Evolutionary conservation across 805 yeast genomes (phyloP).

Genomic region (Kuraishia borneana): DNA sequence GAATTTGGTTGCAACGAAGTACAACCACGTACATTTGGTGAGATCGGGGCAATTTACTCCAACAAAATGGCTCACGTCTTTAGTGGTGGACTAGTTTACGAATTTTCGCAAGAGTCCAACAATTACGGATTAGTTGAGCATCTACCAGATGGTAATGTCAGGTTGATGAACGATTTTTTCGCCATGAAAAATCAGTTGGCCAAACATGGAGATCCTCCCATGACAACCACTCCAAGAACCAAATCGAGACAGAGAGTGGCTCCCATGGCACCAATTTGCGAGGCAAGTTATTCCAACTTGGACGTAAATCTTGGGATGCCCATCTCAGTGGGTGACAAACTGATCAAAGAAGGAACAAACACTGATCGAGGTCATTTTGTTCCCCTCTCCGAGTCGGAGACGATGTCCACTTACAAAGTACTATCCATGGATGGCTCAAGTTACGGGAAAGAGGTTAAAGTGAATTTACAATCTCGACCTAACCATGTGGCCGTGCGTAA

Average conservation of each 20-base stretch:
- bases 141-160: constrained; percentile 28
- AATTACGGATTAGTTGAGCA: constrained; percentile 65
- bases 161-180: constrained; percentile 30
- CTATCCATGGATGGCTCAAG: constrained; percentile 29
- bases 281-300: constrained; percentile 28
- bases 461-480: background rate
- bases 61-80: constrained; percentile 63
- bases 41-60: constrained; percentile 60
- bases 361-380: constrained; percentile 38
- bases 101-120: constrained; percentile 68
- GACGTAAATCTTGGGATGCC: constrained; percentile 34
- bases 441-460: background rate
- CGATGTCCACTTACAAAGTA: constrained; percentile 30
- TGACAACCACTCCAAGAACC: constrained; percentile 7
- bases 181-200: constrained; percentile 32
- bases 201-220: constrained; percentile 16
- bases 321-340: constrained; percentile 23
- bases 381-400: constrained; percentile 28
- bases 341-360: constrained; percentile 38
- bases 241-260: background rate
- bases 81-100: constrained; percentile 80
- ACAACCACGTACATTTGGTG: constrained; percentile 69
- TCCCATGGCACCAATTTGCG: constrained; percentile 16
- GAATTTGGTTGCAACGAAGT: constrained; percentile 84
- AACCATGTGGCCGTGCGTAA: background rate